Evolutionary conservation across 1,284 basidiomycete genomes (phyloP), one percentile per base, ranked within the genome.

Genomic region (Austroboletus niveus): DNA sequence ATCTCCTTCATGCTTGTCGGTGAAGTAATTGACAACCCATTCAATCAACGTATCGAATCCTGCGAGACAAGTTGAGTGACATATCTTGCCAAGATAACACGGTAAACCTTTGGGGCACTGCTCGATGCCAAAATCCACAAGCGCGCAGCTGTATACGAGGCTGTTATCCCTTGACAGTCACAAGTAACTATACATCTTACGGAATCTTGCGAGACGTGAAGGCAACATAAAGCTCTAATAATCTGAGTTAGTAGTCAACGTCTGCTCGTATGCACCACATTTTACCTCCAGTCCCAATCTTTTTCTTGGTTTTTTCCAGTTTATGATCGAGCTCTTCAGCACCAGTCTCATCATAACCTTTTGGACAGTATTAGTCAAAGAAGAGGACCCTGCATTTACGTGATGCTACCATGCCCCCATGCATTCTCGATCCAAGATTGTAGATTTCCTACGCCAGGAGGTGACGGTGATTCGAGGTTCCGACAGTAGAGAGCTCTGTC

Each of bases 371-470:
- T 59, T 41, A 55, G 47, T 31, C 7, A 42, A 29, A 42, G n/a
- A 40, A 5, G 24, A 11, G n/a, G 4, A 14, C 17, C 4, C 34
- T 5, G 11, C 4, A n/a, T 7, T 5, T 17, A 42, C 27, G 39
- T 22, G 29, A 41, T 12, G 40, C 40, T 61, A 85, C 89, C 87
- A 40, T 71, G 72, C 48, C 72, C 67, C 92, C 92, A 95, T 2
- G 91, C 92, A 47, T 79, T 75, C 66, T 94, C 87, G 43, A 95
- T 84, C 82, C 86, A 86, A 12, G 56, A 60, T 62, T 94, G 92
- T 27, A 94, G 64, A 58, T 87, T 84, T 10, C 83, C 74, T 7
- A 94, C 78, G 11, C 90, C 77, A 2, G 91, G 92, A 1, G 80
- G 70, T 7, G 74, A 70, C 7, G 81, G 80, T 8, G 67, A 58